phyloP scores from a whole-genome alignment of 2,329 filamentous ascomycete genomes.

The Aspergillus ibericus region DNA sequence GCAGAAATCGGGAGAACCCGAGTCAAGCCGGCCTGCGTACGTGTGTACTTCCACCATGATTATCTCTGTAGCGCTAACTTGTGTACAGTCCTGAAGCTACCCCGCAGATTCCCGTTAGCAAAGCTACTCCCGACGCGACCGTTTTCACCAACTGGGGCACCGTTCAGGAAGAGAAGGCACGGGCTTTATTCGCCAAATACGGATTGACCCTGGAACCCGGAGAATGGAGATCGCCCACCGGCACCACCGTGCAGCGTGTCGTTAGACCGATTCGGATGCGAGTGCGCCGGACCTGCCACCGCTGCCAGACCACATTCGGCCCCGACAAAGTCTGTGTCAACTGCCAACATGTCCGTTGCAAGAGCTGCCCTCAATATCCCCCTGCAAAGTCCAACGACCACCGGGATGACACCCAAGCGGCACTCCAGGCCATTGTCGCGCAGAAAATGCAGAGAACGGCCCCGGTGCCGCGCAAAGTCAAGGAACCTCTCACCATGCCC shows the following conservation, averaged over 20 bases:
- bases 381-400: conserved; percentile 59
- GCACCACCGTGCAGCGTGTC: conserved; percentile 42
- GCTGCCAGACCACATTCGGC: conserved; percentile 73
- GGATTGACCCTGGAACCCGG: conserved; percentile 45
- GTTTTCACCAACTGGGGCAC: conserved; percentile 35
- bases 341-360: conserved; percentile 80
- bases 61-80: conserved; percentile 1
- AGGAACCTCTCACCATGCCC: conserved; percentile 50
- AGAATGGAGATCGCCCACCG: conserved; percentile 42
- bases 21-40: conserved; percentile 14
- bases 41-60: not conserved
- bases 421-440: conserved; percentile 19
- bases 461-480: conserved; percentile 49
- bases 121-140: conserved; percentile 18
- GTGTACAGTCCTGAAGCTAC: conserved; percentile 3
- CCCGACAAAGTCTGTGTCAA: conserved; percentile 69
- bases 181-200: conserved; percentile 49
- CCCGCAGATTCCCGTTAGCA: conserved; percentile 9
- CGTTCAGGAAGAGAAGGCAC: conserved; percentile 46
- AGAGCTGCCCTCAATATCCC: conserved; percentile 74
- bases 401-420: conserved; percentile 52
- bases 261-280: conserved; percentile 50
- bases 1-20: conserved; percentile 4
- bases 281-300: conserved; percentile 67
- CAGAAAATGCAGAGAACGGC: conserved; percentile 12